phyloP scores from a whole-genome alignment of 1,284 basidiomycete genomes.

The Phlebopus sp. region DNA sequence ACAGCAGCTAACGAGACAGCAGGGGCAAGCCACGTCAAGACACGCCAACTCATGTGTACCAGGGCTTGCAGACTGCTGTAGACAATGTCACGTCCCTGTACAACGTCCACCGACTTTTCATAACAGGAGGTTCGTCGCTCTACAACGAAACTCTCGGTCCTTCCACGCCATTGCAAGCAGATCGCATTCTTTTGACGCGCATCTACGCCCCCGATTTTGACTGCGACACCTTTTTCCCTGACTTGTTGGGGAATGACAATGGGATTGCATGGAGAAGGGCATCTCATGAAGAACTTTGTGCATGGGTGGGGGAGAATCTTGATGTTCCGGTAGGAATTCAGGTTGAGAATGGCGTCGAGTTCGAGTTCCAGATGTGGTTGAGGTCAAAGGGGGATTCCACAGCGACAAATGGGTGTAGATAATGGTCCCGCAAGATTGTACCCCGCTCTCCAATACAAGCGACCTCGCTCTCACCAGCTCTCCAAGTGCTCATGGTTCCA shows the following conservation, averaged over 20 bases:
- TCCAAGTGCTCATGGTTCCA: neutral
- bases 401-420: neutral
- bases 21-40: slow-evolving; percentile 13
- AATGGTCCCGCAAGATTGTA: slow-evolving; percentile 6
- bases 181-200: slow-evolving; percentile 86
- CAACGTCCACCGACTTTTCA: slow-evolving; percentile 57
- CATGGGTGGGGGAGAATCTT: slow-evolving; percentile 67
- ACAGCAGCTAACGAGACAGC: slow-evolving; percentile 4
- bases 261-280: slow-evolving; percentile 54
- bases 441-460: neutral
- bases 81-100: slow-evolving; percentile 15
- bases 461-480: neutral
- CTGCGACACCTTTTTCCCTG: slow-evolving; percentile 87
- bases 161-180: slow-evolving; percentile 45
- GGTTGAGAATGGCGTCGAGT: slow-evolving; percentile 78
- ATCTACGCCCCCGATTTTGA: slow-evolving; percentile 73
- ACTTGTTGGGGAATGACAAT: slow-evolving; percentile 48
- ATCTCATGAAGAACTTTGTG: slow-evolving; percentile 58
- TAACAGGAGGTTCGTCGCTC: slow-evolving; percentile 89
- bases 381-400: slow-evolving; percentile 8
- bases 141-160: slow-evolving; percentile 67
- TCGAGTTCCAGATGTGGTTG: slow-evolving; percentile 94
- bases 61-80: slow-evolving; percentile 21
- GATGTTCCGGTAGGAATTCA: slow-evolving; percentile 74
- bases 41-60: slow-evolving; percentile 15